A percentile compares a stretch with the other conserved stretches of the same genome.
These are phyloP conservation scores for Dalbergia cultrata DNA, from an alignment of 306 rosid species.

Conservation along the genomic window DNA sequence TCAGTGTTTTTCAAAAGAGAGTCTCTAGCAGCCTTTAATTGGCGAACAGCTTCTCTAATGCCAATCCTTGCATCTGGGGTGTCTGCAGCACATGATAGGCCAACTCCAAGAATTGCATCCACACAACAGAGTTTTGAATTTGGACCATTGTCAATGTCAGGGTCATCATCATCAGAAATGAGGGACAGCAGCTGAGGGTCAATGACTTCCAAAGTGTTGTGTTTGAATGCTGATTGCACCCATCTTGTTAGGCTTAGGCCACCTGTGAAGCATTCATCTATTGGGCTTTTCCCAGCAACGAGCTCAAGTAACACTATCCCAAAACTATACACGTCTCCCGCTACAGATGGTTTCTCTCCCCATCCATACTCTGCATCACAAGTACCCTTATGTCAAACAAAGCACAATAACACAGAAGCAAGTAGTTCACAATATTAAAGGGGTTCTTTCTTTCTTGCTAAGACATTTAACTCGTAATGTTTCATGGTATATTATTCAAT, in stretches of 20 bases:
- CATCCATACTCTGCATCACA: slow-evolving; percentile 70
- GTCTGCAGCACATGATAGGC: slow-evolving; percentile 59
- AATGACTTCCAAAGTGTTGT: slow-evolving; percentile 48
- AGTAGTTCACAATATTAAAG: neutral
- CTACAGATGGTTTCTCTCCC: slow-evolving; percentile 66
- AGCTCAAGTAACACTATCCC: slow-evolving; percentile 74
- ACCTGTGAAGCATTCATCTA: slow-evolving; percentile 63
- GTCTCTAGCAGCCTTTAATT: slow-evolving; percentile 56
- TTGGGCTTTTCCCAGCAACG: slow-evolving; percentile 67
- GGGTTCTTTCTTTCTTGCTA: neutral
- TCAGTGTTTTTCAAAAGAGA: slow-evolving; percentile 43
- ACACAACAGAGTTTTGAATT: slow-evolving; percentile 49
- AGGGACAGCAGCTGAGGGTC: slow-evolving; percentile 56
- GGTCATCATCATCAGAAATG: slow-evolving; percentile 20
- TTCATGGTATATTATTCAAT: neutral
- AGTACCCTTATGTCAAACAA: neutral
- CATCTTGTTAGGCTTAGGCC: slow-evolving; percentile 60
- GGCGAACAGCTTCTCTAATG: slow-evolving; percentile 56
- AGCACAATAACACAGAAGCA: neutral
- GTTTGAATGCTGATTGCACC: slow-evolving; percentile 60
- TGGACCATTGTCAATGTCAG: slow-evolving; percentile 32
- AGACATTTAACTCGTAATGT: neutral
- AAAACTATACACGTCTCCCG: slow-evolving; percentile 83
- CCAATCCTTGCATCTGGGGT: slow-evolving; percentile 63
- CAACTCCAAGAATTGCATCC: slow-evolving; percentile 56